These are phyloP conservation scores for Rubroshorea leprosula DNA, from an alignment of 345 rosid genomes.

Conservation along the genomic window DNA sequence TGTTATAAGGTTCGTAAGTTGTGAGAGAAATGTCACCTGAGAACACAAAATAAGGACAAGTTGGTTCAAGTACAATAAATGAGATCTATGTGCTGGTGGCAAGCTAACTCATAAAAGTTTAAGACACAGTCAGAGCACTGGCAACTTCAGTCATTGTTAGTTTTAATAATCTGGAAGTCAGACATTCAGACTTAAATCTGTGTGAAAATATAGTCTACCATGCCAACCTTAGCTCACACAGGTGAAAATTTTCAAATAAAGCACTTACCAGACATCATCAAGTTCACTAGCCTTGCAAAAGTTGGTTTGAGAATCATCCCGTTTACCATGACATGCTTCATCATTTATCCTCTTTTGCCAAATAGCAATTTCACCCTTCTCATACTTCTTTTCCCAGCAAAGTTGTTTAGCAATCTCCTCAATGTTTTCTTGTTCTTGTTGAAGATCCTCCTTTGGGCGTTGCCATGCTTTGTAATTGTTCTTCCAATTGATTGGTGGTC, in stretches of 20 bases:
- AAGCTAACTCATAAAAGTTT: no score
- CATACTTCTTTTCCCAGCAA: constrained; percentile 94
- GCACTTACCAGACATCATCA: constrained; percentile 82
- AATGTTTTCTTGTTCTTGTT: constrained; percentile 80
- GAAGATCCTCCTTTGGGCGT: constrained; percentile 88
- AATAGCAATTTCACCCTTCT: constrained; percentile 87
- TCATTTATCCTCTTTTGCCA: constrained; percentile 84
- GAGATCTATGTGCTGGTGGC: background rate
- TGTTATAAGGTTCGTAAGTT: background rate
- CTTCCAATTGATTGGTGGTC: constrained; percentile 98
- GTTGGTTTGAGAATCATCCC: constrained; percentile 56
- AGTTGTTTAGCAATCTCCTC: constrained; percentile 83
- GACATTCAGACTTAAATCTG: no score
- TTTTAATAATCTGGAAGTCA: no score
- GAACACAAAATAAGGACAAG: background rate
- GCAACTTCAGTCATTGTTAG: no score
- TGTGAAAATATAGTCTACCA: background rate
- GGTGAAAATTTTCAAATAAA: constrained; percentile 3
- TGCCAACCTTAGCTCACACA: background rate
- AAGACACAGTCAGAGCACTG: no score
- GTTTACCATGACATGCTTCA: constrained; percentile 47
- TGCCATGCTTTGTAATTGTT: constrained; percentile 84
- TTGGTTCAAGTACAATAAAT: background rate
- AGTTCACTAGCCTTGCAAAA: constrained; percentile 68
- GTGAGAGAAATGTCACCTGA: background rate